Conservation (phyloP, 73 alveolate genomes). For the Paramecium sonneborni region DNA sequence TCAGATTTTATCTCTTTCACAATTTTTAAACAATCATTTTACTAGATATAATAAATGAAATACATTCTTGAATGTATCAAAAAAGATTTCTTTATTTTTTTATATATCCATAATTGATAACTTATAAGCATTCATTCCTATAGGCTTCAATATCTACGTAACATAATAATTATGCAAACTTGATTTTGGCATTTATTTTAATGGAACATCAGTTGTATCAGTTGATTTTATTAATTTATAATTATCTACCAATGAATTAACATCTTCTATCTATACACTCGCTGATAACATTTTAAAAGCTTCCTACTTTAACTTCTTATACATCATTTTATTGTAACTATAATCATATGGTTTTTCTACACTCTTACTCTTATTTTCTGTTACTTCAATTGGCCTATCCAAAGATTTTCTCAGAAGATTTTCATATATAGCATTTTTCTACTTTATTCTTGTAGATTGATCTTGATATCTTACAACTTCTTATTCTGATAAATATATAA, state of each 20-base stretch:
- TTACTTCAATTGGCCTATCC: not conserved
- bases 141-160: not conserved
- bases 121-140: not conserved
- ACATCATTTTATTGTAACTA: not conserved
- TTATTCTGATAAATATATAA: not conserved
- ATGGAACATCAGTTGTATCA: not conserved
- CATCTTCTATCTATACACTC: not conserved
- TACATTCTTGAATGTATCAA: not conserved
- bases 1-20: not conserved
- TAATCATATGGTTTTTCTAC: not conserved
- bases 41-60: not conserved
- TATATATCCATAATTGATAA: not conserved
- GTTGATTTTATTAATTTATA: slow-evolving; percentile 10
- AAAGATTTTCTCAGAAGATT: not conserved
- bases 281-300: not conserved
- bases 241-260: not conserved
- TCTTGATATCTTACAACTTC: not conserved
- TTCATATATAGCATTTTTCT: not conserved
- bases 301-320: not conserved
- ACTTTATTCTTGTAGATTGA: not conserved
- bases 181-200: not conserved
- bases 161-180: not conserved
- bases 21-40: not conserved
- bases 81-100: not conserved
- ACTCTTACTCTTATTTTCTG: not conserved